phyloP scores from a whole-genome alignment of 2,329 filamentous ascomycete species.

The Aspergillus pseudonomiae region DNA sequence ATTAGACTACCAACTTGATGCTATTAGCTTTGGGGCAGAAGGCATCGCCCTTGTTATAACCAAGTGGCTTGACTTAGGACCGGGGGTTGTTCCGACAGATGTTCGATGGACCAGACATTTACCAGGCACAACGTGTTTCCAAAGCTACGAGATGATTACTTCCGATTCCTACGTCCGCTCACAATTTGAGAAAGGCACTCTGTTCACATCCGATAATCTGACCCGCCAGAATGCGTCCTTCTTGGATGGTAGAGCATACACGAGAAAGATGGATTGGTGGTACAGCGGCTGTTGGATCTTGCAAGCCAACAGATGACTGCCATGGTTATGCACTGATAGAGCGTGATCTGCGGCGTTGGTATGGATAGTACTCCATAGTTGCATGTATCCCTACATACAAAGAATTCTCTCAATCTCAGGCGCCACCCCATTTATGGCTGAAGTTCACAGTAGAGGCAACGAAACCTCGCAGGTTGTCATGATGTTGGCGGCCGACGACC shows the following conservation, averaged over 20 bases:
- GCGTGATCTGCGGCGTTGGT: too few relatives aligned
- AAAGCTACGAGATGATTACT: too few relatives aligned
- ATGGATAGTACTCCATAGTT: background rate
- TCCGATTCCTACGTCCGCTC: background rate
- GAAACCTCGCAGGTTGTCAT: too few relatives aligned
- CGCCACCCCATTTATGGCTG: too few relatives aligned
- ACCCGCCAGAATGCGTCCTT: background rate
- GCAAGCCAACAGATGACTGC: background rate
- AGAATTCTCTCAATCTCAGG: too few relatives aligned
- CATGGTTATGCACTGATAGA: background rate
- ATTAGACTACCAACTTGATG: background rate
- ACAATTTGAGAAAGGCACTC: background rate
- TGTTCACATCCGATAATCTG: background rate
- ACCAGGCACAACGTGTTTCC: background rate
- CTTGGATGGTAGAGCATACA: background rate
- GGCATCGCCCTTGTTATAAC: background rate
- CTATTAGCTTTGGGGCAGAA: background rate
- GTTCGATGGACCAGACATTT: background rate
- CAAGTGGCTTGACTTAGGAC: background rate
- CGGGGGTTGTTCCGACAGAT: background rate
- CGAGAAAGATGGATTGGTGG: background rate
- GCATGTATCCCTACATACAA: too few relatives aligned
- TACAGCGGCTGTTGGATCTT: background rate
- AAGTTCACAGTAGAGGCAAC: too few relatives aligned
- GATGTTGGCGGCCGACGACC: too few relatives aligned